Evolutionary conservation across 257 asterid species (phyloP).

Genomic region (Coffea canephora): DNA sequence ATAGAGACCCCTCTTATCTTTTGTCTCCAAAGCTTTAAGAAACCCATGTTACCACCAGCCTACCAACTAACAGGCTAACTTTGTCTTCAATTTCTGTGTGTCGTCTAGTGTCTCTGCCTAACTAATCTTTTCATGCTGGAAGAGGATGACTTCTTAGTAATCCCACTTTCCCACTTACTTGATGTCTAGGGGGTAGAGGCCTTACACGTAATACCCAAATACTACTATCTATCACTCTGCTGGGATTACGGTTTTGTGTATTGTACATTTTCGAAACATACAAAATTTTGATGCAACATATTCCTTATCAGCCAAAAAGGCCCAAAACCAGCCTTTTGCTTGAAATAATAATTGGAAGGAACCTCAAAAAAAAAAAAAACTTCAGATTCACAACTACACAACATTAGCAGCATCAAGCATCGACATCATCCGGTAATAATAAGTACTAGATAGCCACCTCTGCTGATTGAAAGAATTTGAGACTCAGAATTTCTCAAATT

Average conservation of each 20-base stretch:
- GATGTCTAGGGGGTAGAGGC: background rate
- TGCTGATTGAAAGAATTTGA: too few relatives aligned
- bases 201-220: background rate
- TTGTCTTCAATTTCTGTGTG: constrained; percentile 27
- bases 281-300: background rate
- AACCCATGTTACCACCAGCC: constrained; percentile 55
- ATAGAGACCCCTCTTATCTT: constrained; percentile 22
- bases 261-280: background rate
- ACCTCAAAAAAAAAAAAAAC: too few relatives aligned
- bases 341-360: too few relatives aligned
- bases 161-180: background rate
- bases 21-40: constrained; percentile 52
- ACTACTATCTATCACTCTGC: background rate
- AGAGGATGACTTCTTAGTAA: background rate
- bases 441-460: too few relatives aligned
- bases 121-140: background rate
- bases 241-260: background rate
- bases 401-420: too few relatives aligned
- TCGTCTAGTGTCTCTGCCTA: constrained; percentile 2
- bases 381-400: too few relatives aligned
- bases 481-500: too few relatives aligned
- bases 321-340: too few relatives aligned
- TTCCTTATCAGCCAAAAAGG: too few relatives aligned
- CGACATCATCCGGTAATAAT: too few relatives aligned
- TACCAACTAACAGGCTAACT: constrained; percentile 18